Percentiles rank a stretch among this genome's conserved stretches.
Evolutionary conservation across 495 filamentous ascomycete species (phyloP).

Genomic region (Parachaetomium inaequale): DNA sequence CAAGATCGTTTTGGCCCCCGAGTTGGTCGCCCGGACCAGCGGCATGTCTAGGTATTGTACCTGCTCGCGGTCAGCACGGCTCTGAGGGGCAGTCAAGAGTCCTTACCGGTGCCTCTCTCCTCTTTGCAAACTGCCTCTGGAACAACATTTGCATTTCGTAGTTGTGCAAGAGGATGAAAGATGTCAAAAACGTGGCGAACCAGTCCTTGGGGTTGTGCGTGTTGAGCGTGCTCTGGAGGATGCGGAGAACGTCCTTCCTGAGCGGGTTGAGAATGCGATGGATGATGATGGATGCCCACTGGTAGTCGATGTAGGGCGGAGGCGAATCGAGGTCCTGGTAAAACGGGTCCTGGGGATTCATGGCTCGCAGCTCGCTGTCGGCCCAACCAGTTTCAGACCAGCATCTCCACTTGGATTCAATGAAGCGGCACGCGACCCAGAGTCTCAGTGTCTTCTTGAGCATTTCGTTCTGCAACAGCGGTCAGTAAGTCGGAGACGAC

Average conservation of each 20-base stretch:
- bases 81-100: neutral
- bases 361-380: slow-evolving; percentile 27
- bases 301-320: slow-evolving; percentile 40
- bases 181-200: slow-evolving; percentile 36
- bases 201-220: slow-evolving; percentile 37
- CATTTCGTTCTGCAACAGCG: slow-evolving; percentile 32
- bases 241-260: slow-evolving; percentile 30
- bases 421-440: slow-evolving; percentile 40
- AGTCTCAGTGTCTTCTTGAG: slow-evolving; percentile 35
- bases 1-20: slow-evolving; percentile 41
- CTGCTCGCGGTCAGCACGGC: slow-evolving; percentile 18
- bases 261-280: slow-evolving; percentile 36
- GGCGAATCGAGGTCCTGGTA: slow-evolving; percentile 31
- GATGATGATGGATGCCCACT: slow-evolving; percentile 39
- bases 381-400: slow-evolving; percentile 29
- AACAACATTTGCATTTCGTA: slow-evolving; percentile 39
- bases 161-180: slow-evolving; percentile 42
- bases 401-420: slow-evolving; percentile 39
- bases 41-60: slow-evolving; percentile 40
- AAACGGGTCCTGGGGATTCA: slow-evolving; percentile 31
- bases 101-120: slow-evolving; percentile 26
- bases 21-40: slow-evolving; percentile 40
- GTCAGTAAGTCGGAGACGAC: neutral
- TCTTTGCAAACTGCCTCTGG: slow-evolving; percentile 33
- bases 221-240: slow-evolving; percentile 32